Percentiles rank a stretch among this genome's conserved stretches.
These are phyloP conservation scores for Trametes gibbosa DNA, from an alignment of 768 basidiomycete species.

Conservation along the genomic window DNA sequence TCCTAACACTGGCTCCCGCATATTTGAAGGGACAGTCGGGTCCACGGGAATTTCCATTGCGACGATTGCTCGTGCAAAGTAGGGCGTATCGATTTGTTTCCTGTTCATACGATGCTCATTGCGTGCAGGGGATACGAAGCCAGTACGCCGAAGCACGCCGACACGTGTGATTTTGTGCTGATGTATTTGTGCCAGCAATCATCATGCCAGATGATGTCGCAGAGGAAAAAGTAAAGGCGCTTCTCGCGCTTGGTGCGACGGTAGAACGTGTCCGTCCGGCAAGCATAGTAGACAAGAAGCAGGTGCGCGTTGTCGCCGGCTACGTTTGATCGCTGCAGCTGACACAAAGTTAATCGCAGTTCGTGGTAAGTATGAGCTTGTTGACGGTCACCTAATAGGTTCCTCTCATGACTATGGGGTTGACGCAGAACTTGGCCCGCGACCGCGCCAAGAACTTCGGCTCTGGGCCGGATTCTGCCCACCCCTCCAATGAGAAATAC, in stretches of 20 bases:
- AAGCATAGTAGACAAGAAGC: slow-evolving; percentile 95
- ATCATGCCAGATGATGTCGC: slow-evolving; percentile 90
- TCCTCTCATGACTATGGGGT: no score
- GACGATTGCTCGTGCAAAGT: slow-evolving; percentile 87
- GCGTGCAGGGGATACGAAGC: slow-evolving; percentile 76
- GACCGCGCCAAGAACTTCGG: slow-evolving; percentile 78
- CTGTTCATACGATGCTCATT: background rate
- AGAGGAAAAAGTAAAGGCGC: slow-evolving; percentile 84
- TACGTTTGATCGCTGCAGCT: no score
- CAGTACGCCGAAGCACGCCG: slow-evolving; percentile 45
- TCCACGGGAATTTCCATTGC: slow-evolving; percentile 97
- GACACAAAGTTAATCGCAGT: no score
- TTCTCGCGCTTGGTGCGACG: slow-evolving; percentile 81
- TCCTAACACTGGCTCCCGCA: slow-evolving; percentile 85
- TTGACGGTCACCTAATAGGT: no score
- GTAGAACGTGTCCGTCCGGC: slow-evolving; percentile 90
- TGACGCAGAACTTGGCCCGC: slow-evolving; percentile 77
- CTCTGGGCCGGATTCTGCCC: slow-evolving; percentile 21
- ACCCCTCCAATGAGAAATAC: slow-evolving; percentile 4
- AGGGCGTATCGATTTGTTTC: slow-evolving; percentile 20
- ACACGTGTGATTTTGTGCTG: background rate
- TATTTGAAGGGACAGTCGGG: slow-evolving; percentile 97
- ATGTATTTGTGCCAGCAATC: slow-evolving; percentile 51
- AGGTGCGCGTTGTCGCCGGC: slow-evolving; percentile 45
- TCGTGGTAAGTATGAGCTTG: slow-evolving; percentile 73